Base-by-base conservation (phyloP, 2,329 filamentous ascomycete species). In the Arachnopeziza araneosa region DNA sequence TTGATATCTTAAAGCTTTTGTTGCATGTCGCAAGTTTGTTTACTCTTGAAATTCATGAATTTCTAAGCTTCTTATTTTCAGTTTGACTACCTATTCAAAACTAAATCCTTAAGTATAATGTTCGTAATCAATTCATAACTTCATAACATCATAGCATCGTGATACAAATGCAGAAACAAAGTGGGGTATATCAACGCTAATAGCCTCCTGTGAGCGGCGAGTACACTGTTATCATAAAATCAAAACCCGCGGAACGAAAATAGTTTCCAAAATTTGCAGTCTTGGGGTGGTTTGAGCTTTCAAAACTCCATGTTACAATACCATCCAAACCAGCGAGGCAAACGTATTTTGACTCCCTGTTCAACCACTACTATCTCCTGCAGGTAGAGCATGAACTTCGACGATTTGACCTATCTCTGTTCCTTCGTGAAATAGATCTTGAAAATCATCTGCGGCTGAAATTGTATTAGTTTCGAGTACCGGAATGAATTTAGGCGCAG, bases 371-470 rank as follows among this genome's bases (percentile, higher is more conserved):
- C 12, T 17, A 19, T 44, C 36, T 19, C 36, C 36, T 14, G 30
- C 36, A 6, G 36, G 12, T 44, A 44, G 17, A 44, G 36, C 36
- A 44, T 44, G 5, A 44, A 44, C 17, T 54, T 48, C 24, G 22
- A 54, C 50, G 32, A 23, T 50, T 48, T 55, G 17, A 49, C n/a
- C 22, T 48, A 44, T 44, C 36, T 44, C 36, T 44, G 60, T 59
- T 24, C 44, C 56, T 24, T 59, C 57, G 26, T 21, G 44, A 36
- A 69, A 67, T 22, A 64, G 26, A 23, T 68, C 64, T 56, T 67
- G 59, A 51, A 69, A 69, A 10, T 58, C 62, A 57, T 67, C 62
- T 3, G 65, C 67, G 24, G 62, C 67, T 69, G 26, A 22, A 21
- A 8, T 36, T 9, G 26, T 30, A 30, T 44, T 44, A 44, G 36